Base-by-base conservation (phyloP, 2,329 filamentous ascomycete species). In the Alternaria sp. region DNA sequence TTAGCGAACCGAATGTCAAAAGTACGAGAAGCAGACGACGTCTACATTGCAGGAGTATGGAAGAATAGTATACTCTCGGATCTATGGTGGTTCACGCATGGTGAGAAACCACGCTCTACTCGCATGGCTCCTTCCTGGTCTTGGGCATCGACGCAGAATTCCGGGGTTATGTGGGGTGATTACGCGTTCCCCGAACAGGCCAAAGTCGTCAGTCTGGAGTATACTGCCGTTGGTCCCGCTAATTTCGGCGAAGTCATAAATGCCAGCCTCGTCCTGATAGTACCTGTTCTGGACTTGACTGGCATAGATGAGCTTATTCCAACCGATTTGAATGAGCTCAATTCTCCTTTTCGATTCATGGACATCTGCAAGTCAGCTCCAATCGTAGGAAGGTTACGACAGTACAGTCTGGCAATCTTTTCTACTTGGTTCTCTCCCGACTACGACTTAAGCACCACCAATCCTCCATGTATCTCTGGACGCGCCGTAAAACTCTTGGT, bases 91-190 rank as follows among this genome's bases (percentile, higher is more conserved):
- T n/a, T n/a, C n/a, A n/a, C n/a, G n/a, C n/a, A n/a, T n/a, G n/a
- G n/a, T n/a, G n/a, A n/a, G n/a, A n/a, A n/a, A 32, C 3, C 54
- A 13, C 43, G 25, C 7, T 10, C 43, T 26, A 0, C 2, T 3
- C 44, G 19, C 0, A 11, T 11, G 15, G n/a, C 12, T 15, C 55
- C 32, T 13, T 51, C 55, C 10, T 50, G 55, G 55, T 58, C 55
- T 21, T 58, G 46, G 55, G 55, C 6, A 5, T 58, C 46, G 4
- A 3, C 7, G 11, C 55, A 26, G 1, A 26, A n/a, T 15, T 21
- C 15, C 4, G 2, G 0, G 3, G 4, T 54, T 4, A 6, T 1
- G 1, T 19, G 30, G 30, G 1, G 13, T 2, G 6, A 0, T 4
- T 9, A 1, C 2, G 4, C n/a, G 3, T n/a, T 40, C 1, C 5